phyloP scores from a whole-genome alignment of 345 rosid genomes.

The Salix exigua region DNA sequence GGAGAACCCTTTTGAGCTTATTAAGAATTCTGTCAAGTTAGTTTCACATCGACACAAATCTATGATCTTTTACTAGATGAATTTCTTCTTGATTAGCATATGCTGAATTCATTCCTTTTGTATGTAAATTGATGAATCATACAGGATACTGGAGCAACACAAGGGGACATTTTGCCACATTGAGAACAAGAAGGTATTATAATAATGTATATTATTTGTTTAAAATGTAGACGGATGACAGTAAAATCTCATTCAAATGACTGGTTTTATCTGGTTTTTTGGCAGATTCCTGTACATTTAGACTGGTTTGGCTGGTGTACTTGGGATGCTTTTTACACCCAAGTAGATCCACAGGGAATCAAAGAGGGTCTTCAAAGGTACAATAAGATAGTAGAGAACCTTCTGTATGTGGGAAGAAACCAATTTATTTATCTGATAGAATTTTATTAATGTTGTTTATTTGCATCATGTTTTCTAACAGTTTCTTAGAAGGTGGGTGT shows the following conservation, averaged over 20 bases:
- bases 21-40: conserved; percentile 53
- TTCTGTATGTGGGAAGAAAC: background rate
- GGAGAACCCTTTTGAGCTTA: conserved; percentile 55
- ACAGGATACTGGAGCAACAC: conserved; percentile 53
- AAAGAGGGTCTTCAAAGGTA: conserved; percentile 60
- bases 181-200: conserved; percentile 50
- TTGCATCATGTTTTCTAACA: conserved; percentile 5
- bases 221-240: background rate
- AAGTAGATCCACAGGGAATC: conserved; percentile 48
- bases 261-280: conserved; percentile 5
- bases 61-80: too few relatives aligned
- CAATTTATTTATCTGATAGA: background rate
- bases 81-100: background rate
- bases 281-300: conserved; percentile 50
- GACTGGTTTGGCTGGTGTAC: conserved; percentile 78
- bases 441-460: background rate
- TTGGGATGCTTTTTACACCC: conserved; percentile 67
- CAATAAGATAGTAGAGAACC: background rate
- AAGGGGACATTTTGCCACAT: conserved; percentile 53
- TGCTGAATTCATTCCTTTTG: background rate
- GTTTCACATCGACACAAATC: background rate
- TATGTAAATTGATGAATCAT: background rate
- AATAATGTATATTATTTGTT: background rate
- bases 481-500: conserved; percentile 49
- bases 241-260: background rate